These are phyloP conservation scores for Lentinula novae-zelandiae DNA, from an alignment of 1,284 basidiomycete genomes.

Conservation along the genomic window DNA sequence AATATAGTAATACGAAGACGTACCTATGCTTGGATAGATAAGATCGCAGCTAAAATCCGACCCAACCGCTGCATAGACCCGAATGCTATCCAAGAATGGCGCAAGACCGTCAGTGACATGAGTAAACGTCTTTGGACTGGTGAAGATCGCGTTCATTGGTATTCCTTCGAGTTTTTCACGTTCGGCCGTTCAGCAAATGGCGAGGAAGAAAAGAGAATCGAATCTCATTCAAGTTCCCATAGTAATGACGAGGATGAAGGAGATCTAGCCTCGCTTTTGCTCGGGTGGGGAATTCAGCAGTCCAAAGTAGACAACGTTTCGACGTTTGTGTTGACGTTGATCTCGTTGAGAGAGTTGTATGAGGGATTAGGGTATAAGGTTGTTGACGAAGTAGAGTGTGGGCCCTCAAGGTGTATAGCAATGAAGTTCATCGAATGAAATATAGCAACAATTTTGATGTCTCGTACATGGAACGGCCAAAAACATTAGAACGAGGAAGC, in stretches of 20 bases:
- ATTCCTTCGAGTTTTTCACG: not conserved
- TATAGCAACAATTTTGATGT: too few relatives aligned
- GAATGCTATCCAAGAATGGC: not conserved
- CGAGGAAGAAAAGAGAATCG: not conserved
- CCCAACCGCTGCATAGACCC: not conserved
- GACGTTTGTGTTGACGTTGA: not conserved
- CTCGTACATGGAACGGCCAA: too few relatives aligned
- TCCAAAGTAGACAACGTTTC: not conserved
- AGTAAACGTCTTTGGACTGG: not conserved
- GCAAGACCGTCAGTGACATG: not conserved
- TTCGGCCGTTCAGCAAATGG: not conserved
- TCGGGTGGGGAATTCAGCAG: not conserved
- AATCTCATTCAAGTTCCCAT: too few relatives aligned
- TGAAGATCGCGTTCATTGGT: not conserved
- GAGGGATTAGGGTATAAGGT: not conserved
- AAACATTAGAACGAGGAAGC: too few relatives aligned
- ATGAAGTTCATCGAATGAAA: not conserved
- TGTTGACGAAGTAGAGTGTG: not conserved
- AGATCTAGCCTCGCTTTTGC: not conserved
- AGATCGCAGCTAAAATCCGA: not conserved
- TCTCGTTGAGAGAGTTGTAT: not conserved
- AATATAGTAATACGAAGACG: not conserved
- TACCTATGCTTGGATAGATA: not conserved
- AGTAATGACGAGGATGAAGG: too few relatives aligned
- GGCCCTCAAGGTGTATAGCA: not conserved